Percentiles rank a stretch among this genome's conserved stretches.
phyloP scores from a whole-genome alignment of 2,329 filamentous ascomycete genomes.

The Epichloe amarillans region DNA sequence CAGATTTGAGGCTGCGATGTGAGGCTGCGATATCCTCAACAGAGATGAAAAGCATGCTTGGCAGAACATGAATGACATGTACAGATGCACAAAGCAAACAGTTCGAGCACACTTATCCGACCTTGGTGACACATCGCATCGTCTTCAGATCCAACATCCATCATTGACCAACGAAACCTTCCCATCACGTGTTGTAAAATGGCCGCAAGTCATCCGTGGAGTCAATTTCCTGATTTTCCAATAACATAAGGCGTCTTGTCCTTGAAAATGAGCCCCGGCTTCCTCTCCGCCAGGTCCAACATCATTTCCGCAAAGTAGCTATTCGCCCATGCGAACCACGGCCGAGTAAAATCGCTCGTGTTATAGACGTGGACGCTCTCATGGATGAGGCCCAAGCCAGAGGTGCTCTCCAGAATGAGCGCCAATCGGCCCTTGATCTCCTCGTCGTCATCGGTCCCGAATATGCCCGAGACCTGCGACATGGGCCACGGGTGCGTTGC shows the following conservation, averaged over 20 bases:
- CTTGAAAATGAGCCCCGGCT: constrained; percentile 55
- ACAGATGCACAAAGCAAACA: too few species aligned
- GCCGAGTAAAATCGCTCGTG: constrained; percentile 25
- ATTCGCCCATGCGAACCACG: constrained; percentile 33
- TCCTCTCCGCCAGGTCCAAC: constrained; percentile 66
- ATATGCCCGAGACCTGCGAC: constrained; percentile 38
- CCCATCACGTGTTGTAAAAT: too few species aligned
- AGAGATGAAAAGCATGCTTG: too few species aligned
- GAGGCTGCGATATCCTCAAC: too few species aligned
- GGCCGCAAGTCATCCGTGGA: too few species aligned
- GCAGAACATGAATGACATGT: too few species aligned
- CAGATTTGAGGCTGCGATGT: too few species aligned
- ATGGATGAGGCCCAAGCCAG: constrained; percentile 32
- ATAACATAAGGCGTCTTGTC: constrained; percentile 1
- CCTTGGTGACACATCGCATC: too few species aligned
- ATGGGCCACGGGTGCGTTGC: constrained; percentile 43
- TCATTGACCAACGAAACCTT: too few species aligned
- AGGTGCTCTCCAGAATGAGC: constrained; percentile 27
- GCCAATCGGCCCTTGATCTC: constrained; percentile 22
- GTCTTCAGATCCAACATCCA: too few species aligned
- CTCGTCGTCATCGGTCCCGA: constrained; percentile 29
- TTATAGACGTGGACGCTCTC: constrained; percentile 33
- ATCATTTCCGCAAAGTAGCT: constrained; percentile 29
- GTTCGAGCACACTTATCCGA: too few species aligned
- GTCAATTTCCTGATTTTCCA: neutral